A percentile compares a stretch with the other conserved stretches of the same genome.
Conservation (phyloP, 2,329 filamentous ascomycete species). For the Ophiostoma ulmi region DNA sequence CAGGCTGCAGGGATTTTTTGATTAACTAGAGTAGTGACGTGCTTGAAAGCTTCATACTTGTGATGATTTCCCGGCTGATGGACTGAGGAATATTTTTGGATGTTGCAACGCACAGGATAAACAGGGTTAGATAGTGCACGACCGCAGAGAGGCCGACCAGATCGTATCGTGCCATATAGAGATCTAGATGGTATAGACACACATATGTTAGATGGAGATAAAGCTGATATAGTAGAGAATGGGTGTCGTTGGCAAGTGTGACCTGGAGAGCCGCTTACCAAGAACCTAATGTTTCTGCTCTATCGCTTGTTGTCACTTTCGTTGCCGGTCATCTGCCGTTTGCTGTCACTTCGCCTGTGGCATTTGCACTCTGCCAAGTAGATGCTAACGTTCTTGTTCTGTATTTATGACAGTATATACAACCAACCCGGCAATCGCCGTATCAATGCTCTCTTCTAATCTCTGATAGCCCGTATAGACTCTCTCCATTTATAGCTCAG, state of each 20-base stretch:
- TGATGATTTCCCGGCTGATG: not conserved
- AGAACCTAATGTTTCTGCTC: not conserved
- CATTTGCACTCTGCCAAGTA: not conserved
- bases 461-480: not conserved
- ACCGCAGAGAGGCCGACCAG: not conserved
- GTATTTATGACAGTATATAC: constrained; percentile 25
- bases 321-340: not conserved
- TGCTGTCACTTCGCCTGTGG: not conserved
- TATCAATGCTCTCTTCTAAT: not conserved
- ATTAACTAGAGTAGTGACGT: not conserved
- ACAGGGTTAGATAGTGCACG: not conserved
- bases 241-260: not conserved
- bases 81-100: not conserved
- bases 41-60: not conserved
- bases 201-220: not conserved
- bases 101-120: not conserved
- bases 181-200: not conserved
- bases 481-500: constrained; percentile 6
- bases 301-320: not conserved
- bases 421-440: constrained; percentile 14
- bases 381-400: constrained; percentile 16
- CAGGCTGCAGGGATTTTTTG: not conserved
- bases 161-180: not conserved
- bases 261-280: not conserved
- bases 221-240: not conserved